These are phyloP conservation scores for Colletotrichum costaricense DNA, from an alignment of 2,329 filamentous ascomycete species.

Conservation along the genomic window DNA sequence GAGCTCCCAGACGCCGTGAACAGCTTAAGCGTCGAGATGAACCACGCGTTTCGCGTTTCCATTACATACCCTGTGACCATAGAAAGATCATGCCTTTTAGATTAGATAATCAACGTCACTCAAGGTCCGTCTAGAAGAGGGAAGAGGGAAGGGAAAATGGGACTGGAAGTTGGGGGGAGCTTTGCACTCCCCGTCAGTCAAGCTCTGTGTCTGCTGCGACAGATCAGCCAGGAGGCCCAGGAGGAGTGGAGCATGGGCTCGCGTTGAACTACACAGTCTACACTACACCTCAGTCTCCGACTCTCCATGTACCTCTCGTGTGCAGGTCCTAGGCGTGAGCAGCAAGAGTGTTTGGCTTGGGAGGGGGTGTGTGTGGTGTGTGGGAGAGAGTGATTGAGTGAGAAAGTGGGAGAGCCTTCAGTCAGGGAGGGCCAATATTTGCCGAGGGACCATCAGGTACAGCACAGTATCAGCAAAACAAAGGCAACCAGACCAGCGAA, in stretches of 20 bases:
- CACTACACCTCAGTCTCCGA: background rate
- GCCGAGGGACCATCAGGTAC: slow-evolving; percentile 31
- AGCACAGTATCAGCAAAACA: slow-evolving; percentile 35
- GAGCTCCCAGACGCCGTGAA: background rate
- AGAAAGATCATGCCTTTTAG: background rate
- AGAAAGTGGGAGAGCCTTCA: slow-evolving; percentile 16
- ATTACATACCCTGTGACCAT: background rate
- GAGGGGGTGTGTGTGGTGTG: slow-evolving; percentile 31
- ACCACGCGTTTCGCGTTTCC: background rate
- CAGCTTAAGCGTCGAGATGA: background rate
- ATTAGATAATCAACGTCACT: slow-evolving; percentile 3
- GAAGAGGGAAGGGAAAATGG: slow-evolving; percentile 44
- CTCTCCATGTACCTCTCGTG: slow-evolving; percentile 25
- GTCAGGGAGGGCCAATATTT: slow-evolving; percentile 32
- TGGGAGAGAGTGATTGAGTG: background rate
- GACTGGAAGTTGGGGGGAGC: slow-evolving; percentile 42
- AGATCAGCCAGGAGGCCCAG: slow-evolving; percentile 33
- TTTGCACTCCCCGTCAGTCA: slow-evolving; percentile 43
- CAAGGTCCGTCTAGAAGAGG: slow-evolving; percentile 14
- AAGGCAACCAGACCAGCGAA: slow-evolving; percentile 24
- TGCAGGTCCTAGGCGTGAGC: slow-evolving; percentile 20
- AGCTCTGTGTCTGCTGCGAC: slow-evolving; percentile 22
- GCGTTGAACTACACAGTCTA: slow-evolving; percentile 21
- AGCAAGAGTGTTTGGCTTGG: slow-evolving; percentile 37
- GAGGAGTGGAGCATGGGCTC: slow-evolving; percentile 33